Percentiles rank a stretch among this genome's conserved stretches.
These are phyloP conservation scores for Botrytis fabae DNA, from an alignment of 2,329 filamentous ascomycete genomes.

Conservation along the genomic window DNA sequence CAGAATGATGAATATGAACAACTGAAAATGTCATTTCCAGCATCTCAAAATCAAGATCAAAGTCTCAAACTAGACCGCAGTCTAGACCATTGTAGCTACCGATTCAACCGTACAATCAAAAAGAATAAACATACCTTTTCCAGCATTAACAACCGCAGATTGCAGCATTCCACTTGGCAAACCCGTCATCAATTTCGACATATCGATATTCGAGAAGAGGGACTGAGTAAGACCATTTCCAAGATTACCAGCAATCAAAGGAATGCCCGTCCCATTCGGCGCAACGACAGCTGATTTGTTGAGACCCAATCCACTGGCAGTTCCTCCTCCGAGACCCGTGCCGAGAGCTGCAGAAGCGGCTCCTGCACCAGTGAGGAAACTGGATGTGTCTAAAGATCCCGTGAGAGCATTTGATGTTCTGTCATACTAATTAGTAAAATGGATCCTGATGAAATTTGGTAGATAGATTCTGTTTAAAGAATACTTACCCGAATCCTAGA, in stretches of 20 bases:
- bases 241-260: constrained; percentile 3
- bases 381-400: constrained; percentile 15
- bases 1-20: not conserved
- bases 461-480: not conserved
- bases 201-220: constrained; percentile 18
- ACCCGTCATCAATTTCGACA: constrained; percentile 19
- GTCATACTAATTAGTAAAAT: not conserved
- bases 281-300: constrained; percentile 18
- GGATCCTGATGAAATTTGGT: too few relatives aligned
- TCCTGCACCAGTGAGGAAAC: not conserved
- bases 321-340: constrained; percentile 19
- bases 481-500: constrained; percentile 20
- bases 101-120: not conserved
- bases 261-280: constrained; percentile 8
- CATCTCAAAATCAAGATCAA: not conserved
- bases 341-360: constrained; percentile 9
- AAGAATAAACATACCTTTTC: constrained; percentile 6
- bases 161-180: constrained; percentile 12
- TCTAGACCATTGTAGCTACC: not conserved
- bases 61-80: not conserved
- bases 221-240: constrained; percentile 19
- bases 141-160: constrained; percentile 20
- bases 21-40: not conserved
- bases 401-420: constrained; percentile 17
- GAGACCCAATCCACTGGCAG: constrained; percentile 15